Evolutionary conservation across 345 rosid genomes (phyloP), one percentile per base, ranked within the genome.

Genomic region (Mangifera indica): DNA sequence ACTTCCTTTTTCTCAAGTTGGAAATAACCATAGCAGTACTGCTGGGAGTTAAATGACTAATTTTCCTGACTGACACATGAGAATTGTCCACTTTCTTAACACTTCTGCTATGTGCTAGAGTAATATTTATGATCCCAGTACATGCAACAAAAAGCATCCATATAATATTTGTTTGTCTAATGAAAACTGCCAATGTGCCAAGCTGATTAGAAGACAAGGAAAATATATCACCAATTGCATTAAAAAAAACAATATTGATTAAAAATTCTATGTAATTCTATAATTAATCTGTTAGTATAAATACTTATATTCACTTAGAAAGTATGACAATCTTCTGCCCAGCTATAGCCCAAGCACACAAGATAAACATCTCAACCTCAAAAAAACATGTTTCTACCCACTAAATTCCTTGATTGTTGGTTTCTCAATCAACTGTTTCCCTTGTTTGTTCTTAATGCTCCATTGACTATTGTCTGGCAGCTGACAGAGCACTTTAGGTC

Each of bases 121-220:
- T 86, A 56, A 84, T 69, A 72, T 92, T 88, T 61, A 95, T 69
- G 72, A 95, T 71, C 72, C 89, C 97, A 24, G 87, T 72, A 79
- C 94, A 92, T 67, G 91, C 97, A 81, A 87, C 88, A 81, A 95
- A 92, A 77, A 91, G 80, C 87, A 92, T 74, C 99, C 98, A 92
- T 73, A 95, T 77, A 53, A 92, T 73, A 82, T 95, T 95, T 51
- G 98, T 95, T 80, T 91, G 99, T 18, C 96, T 76, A 63, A 89
- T 78, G 56, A 82, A 52, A 78, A 95, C 85, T 14, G 96, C 90
- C 72, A 86, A 61, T 24, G 82, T 81, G 10, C 98, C 98, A 80
- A 92, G 83, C 99, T 92, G 94, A 82, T 79, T 54, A 7, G 69
- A 66, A 46, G 70, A 75, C 61, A 71, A 66, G 69, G 20, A 34